Evolutionary conservation across 805 yeast species (phyloP).

Genomic region (Spathaspora sp.): DNA sequence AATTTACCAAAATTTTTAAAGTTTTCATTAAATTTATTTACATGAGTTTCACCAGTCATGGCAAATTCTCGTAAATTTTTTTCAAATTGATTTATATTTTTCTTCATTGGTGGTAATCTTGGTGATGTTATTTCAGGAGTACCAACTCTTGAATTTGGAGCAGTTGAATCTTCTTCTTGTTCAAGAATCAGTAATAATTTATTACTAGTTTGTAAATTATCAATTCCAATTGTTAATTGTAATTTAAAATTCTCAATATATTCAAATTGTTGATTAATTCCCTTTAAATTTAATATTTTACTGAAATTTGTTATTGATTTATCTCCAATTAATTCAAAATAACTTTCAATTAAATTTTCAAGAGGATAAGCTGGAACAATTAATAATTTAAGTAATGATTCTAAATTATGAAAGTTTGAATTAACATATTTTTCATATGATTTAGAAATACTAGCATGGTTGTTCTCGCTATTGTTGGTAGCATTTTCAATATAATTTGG

Average conservation of each 20-base stretch:
- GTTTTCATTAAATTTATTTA: slow-evolving; percentile 63
- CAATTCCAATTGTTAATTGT: slow-evolving; percentile 26
- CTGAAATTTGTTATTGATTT: slow-evolving; percentile 56
- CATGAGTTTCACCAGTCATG: slow-evolving; percentile 53
- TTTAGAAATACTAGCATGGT: slow-evolving; percentile 9
- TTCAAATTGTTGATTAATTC: slow-evolving; percentile 34
- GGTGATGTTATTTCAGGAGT: slow-evolving; percentile 22
- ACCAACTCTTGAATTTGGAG: slow-evolving; percentile 1
- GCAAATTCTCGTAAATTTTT: slow-evolving; percentile 45
- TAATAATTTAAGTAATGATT: slow-evolving; percentile 64
- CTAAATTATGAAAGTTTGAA: slow-evolving; percentile 42
- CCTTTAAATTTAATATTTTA: slow-evolving; percentile 64
- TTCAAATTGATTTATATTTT: slow-evolving; percentile 39
- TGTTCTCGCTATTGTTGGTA: slow-evolving; percentile 10
- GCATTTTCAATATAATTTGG: slow-evolving; percentile 24
- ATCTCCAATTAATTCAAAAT: slow-evolving; percentile 67
- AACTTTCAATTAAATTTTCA: slow-evolving; percentile 58
- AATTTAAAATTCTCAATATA: slow-evolving; percentile 36
- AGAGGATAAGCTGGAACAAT: slow-evolving; percentile 61
- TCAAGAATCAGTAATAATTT: slow-evolving; percentile 31
- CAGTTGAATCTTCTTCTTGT: slow-evolving; percentile 12
- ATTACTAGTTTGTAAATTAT: slow-evolving; percentile 22
- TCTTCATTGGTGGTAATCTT: slow-evolving; percentile 20
- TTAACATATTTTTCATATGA: slow-evolving; percentile 42
- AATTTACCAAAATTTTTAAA: slow-evolving; percentile 47